Conservation (phyloP, 2,329 filamentous ascomycete species). For the Cladosporium austrohemisphaericum region DNA sequence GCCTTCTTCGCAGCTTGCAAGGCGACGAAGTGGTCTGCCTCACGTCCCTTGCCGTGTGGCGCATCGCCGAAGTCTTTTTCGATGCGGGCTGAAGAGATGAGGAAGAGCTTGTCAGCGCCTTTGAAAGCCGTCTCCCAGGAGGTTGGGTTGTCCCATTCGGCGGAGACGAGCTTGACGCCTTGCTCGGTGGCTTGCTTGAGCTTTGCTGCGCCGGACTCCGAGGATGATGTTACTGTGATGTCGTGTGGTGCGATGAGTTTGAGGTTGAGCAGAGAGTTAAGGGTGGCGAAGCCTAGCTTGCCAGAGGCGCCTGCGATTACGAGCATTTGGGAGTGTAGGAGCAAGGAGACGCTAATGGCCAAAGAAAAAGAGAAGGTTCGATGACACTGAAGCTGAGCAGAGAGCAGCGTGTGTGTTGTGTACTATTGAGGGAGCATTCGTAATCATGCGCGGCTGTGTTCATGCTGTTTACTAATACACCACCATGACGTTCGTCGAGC, state of each 20-base stretch:
- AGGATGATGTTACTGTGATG: constrained; percentile 37
- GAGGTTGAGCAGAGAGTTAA: constrained; percentile 41
- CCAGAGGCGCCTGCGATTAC: constrained; percentile 45
- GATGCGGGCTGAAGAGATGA: constrained; percentile 44
- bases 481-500: no score
- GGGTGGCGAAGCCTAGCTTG: constrained; percentile 44
- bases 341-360: not conserved
- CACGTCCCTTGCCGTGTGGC: constrained; percentile 39
- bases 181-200: constrained; percentile 20
- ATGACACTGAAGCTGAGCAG: no score
- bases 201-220: constrained; percentile 31
- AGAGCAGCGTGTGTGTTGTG: no score
- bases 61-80: constrained; percentile 44
- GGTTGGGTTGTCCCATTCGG: constrained; percentile 38
- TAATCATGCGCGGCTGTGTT: no score
- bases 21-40: constrained; percentile 42
- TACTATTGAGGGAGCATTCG: no score
- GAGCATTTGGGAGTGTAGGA: constrained; percentile 22
- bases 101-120: constrained; percentile 41
- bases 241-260: constrained; percentile 36
- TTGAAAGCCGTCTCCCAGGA: constrained; percentile 32
- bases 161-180: constrained; percentile 35
- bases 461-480: no score
- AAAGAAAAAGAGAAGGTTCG: not conserved
- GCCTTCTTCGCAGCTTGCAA: constrained; percentile 41